Percentiles rank a stretch among this genome's conserved stretches.
Evolutionary conservation across 345 rosid species (phyloP).

Genomic region (Adansonia digitata): DNA sequence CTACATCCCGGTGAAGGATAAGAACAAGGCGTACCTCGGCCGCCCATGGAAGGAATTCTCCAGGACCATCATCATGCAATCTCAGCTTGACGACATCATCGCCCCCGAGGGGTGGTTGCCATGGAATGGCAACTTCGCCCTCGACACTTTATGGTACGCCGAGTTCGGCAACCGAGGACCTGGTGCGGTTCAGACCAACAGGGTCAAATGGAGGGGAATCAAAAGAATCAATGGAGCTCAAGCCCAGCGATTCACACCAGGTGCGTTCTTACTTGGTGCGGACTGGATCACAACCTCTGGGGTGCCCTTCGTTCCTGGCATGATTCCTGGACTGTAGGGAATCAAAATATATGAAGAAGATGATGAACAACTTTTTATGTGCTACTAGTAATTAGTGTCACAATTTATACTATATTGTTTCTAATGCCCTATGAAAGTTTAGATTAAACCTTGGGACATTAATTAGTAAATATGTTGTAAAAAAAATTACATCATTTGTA

Average conservation of each 20-base stretch:
- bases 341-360: not conserved
- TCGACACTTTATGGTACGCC: slow-evolving; percentile 49
- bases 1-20: slow-evolving; percentile 31
- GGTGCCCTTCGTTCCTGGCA: slow-evolving; percentile 41
- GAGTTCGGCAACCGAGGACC: slow-evolving; percentile 60
- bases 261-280: slow-evolving; percentile 33
- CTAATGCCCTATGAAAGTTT: not conserved
- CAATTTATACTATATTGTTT: not conserved
- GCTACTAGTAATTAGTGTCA: not conserved
- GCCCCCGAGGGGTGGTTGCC: slow-evolving; percentile 63
- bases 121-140: slow-evolving; percentile 41
- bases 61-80: slow-evolving; percentile 54
- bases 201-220: slow-evolving; percentile 61
- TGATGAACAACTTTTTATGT: not conserved
- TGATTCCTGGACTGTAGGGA: slow-evolving; percentile 22
- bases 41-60: slow-evolving; percentile 68
- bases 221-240: slow-evolving; percentile 23
- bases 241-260: slow-evolving; percentile 31
- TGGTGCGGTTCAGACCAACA: slow-evolving; percentile 37
- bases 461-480: not conserved
- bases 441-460: not conserved
- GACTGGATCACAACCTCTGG: slow-evolving; percentile 45
- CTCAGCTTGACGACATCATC: slow-evolving; percentile 44
- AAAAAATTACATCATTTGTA: not conserved
- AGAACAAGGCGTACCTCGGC: slow-evolving; percentile 53